Evolutionary conservation across 495 filamentous ascomycete genomes (phyloP).

Genomic region (Trichoderma gamsii): DNA sequence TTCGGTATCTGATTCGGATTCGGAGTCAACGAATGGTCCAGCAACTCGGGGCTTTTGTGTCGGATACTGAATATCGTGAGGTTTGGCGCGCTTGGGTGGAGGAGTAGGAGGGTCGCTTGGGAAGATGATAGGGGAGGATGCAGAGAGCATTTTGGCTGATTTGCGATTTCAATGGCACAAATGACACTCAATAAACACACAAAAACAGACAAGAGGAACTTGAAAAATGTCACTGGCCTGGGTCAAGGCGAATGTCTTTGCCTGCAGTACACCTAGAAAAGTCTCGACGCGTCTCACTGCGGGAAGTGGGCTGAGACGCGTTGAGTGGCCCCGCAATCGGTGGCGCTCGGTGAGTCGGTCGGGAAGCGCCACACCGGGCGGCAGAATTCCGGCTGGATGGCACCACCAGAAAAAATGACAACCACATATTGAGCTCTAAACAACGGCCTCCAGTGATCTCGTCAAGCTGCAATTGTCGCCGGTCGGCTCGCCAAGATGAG

Average conservation of each 20-base stretch:
- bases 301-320: conserved; percentile 1
- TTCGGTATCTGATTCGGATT: conserved; percentile 36
- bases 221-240: background rate
- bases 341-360: background rate
- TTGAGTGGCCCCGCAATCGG: conserved; percentile 8
- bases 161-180: background rate
- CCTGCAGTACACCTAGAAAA: background rate
- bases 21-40: conserved; percentile 43
- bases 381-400: background rate
- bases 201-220: background rate
- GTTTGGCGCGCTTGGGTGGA: conserved; percentile 33
- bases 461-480: conserved; percentile 10
- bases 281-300: conserved; percentile 2
- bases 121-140: conserved; percentile 56
- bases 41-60: conserved; percentile 27
- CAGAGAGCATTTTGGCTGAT: conserved; percentile 25
- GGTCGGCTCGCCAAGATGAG: conserved; percentile 18
- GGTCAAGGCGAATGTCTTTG: background rate
- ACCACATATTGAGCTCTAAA: conserved; percentile 5
- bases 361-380: background rate
- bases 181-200: background rate
- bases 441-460: background rate
- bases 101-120: conserved; percentile 50
- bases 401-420: conserved; percentile 13
- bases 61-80: conserved; percentile 18